Evolutionary conservation across 106 monocot species (phyloP).

Genomic region (Allium cepa): DNA sequence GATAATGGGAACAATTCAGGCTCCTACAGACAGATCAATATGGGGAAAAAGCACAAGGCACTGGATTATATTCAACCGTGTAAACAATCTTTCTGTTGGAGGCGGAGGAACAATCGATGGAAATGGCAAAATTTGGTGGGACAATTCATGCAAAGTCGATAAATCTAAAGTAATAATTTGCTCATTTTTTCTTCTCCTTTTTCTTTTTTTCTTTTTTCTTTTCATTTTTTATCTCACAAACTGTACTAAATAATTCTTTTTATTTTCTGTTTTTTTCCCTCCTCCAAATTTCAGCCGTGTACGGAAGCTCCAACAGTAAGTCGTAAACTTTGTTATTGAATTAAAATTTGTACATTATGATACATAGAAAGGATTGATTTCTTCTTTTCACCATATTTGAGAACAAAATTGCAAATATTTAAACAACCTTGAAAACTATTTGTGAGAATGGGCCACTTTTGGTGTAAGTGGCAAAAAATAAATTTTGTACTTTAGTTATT

Average conservation of each 20-base stretch:
- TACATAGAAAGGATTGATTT: not conserved
- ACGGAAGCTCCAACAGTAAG: conserved; percentile 66
- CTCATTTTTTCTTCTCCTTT: not conserved
- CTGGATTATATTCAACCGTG: conserved; percentile 15
- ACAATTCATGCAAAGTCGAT: conserved; percentile 19
- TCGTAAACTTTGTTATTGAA: not conserved
- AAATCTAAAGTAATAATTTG: conserved; percentile 1
- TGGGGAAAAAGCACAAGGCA: conserved; percentile 2
- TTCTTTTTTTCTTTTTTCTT: not conserved
- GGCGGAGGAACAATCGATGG: conserved; percentile 23
- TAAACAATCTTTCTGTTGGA: conserved; percentile 9
- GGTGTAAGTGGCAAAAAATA: conserved; percentile 47
- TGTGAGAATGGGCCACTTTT: conserved; percentile 21
- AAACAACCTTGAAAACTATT: conserved; percentile 22
- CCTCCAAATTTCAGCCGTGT: conserved; percentile 51
- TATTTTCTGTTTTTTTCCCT: not conserved
- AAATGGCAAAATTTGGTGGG: conserved; percentile 21
- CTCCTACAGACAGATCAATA: conserved; percentile 7
- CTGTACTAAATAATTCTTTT: not conserved
- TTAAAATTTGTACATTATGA: not conserved
- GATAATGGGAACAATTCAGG: conserved; percentile 18
- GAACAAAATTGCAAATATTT: conserved; percentile 44
- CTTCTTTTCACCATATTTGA: not conserved
- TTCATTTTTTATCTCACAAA: not conserved
- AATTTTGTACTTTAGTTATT: conserved; percentile 28